Conservation (phyloP, 192 early-diverging fungal genomes). For the Piromyces finnis region DNA sequence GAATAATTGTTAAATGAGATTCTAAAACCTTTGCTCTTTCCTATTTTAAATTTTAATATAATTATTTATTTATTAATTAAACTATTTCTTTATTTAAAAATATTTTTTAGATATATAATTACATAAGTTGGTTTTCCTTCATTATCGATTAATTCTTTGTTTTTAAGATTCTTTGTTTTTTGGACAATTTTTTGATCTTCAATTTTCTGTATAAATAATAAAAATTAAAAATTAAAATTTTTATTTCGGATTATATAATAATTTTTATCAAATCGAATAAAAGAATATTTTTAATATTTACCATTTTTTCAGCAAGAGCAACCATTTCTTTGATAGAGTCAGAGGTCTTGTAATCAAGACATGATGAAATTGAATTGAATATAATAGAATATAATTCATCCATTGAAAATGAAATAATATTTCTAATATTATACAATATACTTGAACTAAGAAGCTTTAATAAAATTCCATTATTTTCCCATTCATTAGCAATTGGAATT, state of each 20-base stretch:
- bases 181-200: not conserved
- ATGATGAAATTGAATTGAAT: not conserved
- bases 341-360: not conserved
- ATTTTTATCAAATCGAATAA: too few species aligned
- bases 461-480: conserved; percentile 35
- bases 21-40: conserved; percentile 22
- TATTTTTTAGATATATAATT: too few species aligned
- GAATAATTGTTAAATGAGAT: conserved; percentile 34
- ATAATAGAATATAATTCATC: not conserved
- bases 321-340: not conserved
- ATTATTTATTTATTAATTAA: too few species aligned
- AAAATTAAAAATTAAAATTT: too few species aligned
- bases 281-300: not conserved
- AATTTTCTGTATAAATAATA: not conserved
- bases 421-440: conserved; percentile 25
- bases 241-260: too few species aligned
- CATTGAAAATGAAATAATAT: not conserved
- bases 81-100: too few species aligned
- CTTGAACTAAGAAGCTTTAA: conserved; percentile 51
- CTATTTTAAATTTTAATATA: conserved; percentile 3
- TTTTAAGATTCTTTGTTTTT: not conserved
- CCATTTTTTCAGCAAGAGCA: not conserved
- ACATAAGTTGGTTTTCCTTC: not conserved
- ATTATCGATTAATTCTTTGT: not conserved
- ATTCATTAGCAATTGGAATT: not conserved